A percentile compares a stretch with the other conserved stretches of the same genome.
Evolutionary conservation across 495 filamentous ascomycete genomes (phyloP).

Genomic region (Clohesyomyces aquaticus): DNA sequence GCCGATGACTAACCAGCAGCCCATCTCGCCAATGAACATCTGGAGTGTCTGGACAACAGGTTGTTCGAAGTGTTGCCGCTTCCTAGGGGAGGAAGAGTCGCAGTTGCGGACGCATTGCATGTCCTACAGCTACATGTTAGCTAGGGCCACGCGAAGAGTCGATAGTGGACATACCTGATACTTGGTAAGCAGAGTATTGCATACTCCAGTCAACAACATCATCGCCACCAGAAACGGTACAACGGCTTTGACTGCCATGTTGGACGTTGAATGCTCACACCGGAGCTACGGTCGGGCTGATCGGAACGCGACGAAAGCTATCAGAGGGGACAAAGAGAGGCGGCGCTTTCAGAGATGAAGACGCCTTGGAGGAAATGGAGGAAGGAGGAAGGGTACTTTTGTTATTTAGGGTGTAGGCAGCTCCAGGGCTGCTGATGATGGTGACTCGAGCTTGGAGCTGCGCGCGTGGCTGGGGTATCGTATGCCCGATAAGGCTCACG

Average conservation of each 20-base stretch:
- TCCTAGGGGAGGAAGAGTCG: conserved; percentile 70
- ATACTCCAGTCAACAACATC: conserved; percentile 92
- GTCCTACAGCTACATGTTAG: conserved; percentile 59
- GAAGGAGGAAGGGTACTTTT: neutral
- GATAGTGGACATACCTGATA: conserved; percentile 70
- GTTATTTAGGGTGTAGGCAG: conserved; percentile 5
- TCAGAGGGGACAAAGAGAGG: conserved; percentile 9
- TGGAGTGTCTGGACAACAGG: conserved; percentile 93
- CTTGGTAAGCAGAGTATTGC: conserved; percentile 96
- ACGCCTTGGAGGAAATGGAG: neutral
- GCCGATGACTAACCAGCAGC: conserved; percentile 85
- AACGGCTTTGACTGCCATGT: conserved; percentile 62
- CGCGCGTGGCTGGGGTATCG: conserved; percentile 29
- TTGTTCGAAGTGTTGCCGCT: conserved; percentile 78
- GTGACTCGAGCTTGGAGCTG: conserved; percentile 11
- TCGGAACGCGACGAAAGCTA: conserved; percentile 3
- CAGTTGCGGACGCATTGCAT: conserved; percentile 95
- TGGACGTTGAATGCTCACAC: conserved; percentile 18
- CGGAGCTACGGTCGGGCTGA: neutral
- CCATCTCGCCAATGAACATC: conserved; percentile 94
- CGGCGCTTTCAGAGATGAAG: neutral
- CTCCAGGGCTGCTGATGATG: conserved; percentile 19
- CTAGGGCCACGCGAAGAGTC: neutral
- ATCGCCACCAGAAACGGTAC: conserved; percentile 85
- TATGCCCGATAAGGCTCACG: conserved; percentile 22